Conservation (phyloP, 148 eudicot species). For the Nyssa sinensis region DNA sequence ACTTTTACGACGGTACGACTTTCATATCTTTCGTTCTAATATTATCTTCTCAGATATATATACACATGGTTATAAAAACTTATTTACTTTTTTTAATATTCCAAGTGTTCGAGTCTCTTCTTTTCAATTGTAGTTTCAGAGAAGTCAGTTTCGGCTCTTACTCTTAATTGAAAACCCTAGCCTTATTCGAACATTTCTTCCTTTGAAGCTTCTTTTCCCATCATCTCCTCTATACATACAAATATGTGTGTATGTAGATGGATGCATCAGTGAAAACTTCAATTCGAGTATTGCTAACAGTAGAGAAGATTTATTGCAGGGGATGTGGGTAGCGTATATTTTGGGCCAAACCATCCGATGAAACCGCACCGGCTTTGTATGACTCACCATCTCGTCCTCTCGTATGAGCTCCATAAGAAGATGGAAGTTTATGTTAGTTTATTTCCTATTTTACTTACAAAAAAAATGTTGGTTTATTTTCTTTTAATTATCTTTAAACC, state of each 20-base stretch:
- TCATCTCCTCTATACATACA: background rate
- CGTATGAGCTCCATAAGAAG: conserved; percentile 82
- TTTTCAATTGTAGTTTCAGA: background rate
- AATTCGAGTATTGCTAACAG: conserved; percentile 7
- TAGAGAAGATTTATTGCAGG: conserved; percentile 44
- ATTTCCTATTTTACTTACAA: background rate
- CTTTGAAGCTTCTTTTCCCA: too few species aligned
- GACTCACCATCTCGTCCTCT: conserved; percentile 94
- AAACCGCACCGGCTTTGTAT: conserved; percentile 94
- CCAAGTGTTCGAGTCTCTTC: background rate
- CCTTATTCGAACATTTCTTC: background rate
- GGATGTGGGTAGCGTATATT: conserved; percentile 91
- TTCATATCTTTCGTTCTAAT: background rate
- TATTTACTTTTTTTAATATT: background rate
- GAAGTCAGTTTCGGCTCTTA: background rate
- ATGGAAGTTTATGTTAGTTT: conserved; percentile 98
- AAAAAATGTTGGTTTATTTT: background rate
- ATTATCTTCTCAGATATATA: background rate
- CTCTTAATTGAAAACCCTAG: background rate
- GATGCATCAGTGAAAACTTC: background rate
- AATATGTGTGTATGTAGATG: background rate
- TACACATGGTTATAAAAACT: background rate
- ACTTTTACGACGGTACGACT: conserved; percentile 83
- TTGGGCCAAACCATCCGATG: conserved; percentile 99
- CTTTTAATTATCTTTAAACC: background rate